Conservation (phyloP, 352 stramenopile species). For the Phytophthora lateralis region DNA sequence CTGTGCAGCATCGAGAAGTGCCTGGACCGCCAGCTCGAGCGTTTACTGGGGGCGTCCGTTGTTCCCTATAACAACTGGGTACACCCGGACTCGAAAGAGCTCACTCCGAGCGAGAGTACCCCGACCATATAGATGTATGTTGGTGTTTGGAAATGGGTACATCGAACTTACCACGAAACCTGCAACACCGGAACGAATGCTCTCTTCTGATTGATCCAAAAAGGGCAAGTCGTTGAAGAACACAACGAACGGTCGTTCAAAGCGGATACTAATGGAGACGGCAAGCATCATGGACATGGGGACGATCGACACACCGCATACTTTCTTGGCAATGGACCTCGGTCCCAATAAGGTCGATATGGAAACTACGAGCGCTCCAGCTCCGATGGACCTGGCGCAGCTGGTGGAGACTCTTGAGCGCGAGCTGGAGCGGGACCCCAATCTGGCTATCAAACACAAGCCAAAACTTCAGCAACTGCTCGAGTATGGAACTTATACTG, state of each 20-base stretch:
- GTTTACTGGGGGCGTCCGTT: conserved; percentile 29
- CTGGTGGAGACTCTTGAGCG: conserved; percentile 63
- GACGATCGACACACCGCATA: conserved; percentile 1
- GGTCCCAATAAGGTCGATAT: background rate
- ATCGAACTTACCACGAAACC: conserved; percentile 19
- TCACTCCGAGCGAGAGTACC: background rate
- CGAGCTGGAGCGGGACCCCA: conserved; percentile 49
- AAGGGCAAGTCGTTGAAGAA: conserved; percentile 6
- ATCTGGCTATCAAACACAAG: conserved; percentile 69
- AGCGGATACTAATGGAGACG: conserved; percentile 4
- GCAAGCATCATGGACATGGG: conserved; percentile 4
- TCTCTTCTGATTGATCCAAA: conserved; percentile 12
- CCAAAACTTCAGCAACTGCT: conserved; percentile 57
- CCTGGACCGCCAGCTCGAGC: conserved; percentile 45
- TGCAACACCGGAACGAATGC: conserved; percentile 29
- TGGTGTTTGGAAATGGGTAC: conserved; percentile 18
- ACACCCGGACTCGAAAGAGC: conserved; percentile 30
- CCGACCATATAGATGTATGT: conserved; percentile 5
- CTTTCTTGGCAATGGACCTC: conserved; percentile 3
- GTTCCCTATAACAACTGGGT: conserved; percentile 36
- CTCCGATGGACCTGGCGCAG: conserved; percentile 43
- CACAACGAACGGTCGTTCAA: conserved; percentile 17
- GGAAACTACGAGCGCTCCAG: background rate
- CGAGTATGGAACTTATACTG: conserved; percentile 35
- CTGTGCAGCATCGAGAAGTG: conserved; percentile 92